phyloP scores from a whole-genome alignment of 2,329 filamentous ascomycete species.

The Fusarium chlamydosporum region DNA sequence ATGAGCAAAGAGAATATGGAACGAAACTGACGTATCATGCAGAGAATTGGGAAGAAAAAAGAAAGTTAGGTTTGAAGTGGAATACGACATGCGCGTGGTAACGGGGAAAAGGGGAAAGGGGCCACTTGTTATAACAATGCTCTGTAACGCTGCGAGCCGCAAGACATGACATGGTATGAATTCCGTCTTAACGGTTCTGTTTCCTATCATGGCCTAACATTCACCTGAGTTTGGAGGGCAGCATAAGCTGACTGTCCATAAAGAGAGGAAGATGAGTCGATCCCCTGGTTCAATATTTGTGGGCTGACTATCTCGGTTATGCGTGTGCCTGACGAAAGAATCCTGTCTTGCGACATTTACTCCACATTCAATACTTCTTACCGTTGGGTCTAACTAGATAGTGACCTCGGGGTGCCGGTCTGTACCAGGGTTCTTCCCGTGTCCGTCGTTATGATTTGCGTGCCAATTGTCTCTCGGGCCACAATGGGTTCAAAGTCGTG shows the following conservation, averaged over 20 bases:
- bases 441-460: slow-evolving; percentile 5
- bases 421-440: not conserved
- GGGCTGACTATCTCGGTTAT: slow-evolving; percentile 5
- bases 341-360: slow-evolving; percentile 1
- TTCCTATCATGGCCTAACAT: not conserved
- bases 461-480: not conserved
- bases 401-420: not conserved
- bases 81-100: not conserved
- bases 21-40: not conserved
- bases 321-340: slow-evolving; percentile 4
- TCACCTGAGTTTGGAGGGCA: not conserved
- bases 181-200: not conserved
- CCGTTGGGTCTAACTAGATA: not conserved
- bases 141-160: not conserved
- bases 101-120: slow-evolving; percentile 6
- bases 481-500: not conserved
- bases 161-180: not conserved
- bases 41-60: slow-evolving; percentile 3
- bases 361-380: slow-evolving; percentile 1
- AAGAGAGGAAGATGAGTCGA: not conserved
- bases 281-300: not conserved
- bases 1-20: not conserved
- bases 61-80: not conserved
- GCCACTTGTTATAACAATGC: not conserved
- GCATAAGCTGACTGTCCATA: not conserved